These are phyloP conservation scores for Aspergillus sp. DNA, from an alignment of 2,329 filamentous ascomycete genomes.

Conservation along the genomic window DNA sequence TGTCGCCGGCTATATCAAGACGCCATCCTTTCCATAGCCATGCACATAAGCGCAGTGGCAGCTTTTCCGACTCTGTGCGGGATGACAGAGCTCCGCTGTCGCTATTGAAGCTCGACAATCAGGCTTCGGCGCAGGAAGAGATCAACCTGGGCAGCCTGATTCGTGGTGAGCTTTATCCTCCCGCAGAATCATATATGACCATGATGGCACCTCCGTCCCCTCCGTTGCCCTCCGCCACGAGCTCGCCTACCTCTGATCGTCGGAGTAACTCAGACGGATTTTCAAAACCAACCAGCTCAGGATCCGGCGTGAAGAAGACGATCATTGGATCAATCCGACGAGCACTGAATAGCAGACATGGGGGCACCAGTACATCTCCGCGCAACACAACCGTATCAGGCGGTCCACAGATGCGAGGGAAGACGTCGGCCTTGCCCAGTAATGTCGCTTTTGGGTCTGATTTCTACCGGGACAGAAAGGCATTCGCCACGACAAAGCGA, in stretches of 20 bases:
- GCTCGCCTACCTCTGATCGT: conserved; percentile 23
- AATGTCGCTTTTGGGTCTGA: conserved; percentile 48
- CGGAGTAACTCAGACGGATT: conserved; percentile 30
- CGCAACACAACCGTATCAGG: conserved; percentile 34
- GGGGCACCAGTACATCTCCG: conserved; percentile 30
- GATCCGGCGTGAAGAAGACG: conserved; percentile 78
- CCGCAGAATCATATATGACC: conserved; percentile 77
- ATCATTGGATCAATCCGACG: conserved; percentile 83
- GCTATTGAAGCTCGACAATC: conserved; percentile 43
- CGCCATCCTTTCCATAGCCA: conserved; percentile 52
- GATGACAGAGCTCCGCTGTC: conserved; percentile 61
- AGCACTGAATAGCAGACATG: conserved; percentile 65
- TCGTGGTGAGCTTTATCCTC: conserved; percentile 79
- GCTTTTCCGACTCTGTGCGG: conserved; percentile 79
- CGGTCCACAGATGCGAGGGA: conserved; percentile 34
- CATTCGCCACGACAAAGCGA: conserved; percentile 35
- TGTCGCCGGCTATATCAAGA: conserved; percentile 28
- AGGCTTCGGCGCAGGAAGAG: conserved; percentile 56
- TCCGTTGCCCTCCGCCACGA: conserved; percentile 31
- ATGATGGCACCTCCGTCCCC: conserved; percentile 55
- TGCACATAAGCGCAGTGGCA: conserved; percentile 79
- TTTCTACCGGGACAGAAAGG: conserved; percentile 41
- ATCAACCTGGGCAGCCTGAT: conserved; percentile 81
- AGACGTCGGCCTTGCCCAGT: conserved; percentile 42
- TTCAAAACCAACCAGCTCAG: conserved; percentile 26